phyloP scores from a whole-genome alignment of 768 basidiomycete genomes.

The Multifurca ochricompacta region DNA sequence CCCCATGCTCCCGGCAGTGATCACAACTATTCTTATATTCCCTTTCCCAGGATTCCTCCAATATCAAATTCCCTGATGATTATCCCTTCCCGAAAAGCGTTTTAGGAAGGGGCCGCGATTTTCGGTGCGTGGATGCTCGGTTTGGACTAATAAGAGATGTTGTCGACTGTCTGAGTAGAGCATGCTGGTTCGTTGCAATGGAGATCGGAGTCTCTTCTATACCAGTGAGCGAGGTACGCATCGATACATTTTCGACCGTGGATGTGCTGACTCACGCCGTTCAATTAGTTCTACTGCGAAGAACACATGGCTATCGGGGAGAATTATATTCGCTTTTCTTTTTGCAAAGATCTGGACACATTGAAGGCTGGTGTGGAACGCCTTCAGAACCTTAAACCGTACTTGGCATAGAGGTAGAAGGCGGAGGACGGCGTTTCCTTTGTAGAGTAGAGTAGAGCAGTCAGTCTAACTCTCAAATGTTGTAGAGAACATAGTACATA shows the following conservation, averaged over 20 bases:
- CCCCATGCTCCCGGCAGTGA: neutral
- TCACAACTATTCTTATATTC: neutral
- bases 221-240: slow-evolving; percentile 81
- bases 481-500: neutral
- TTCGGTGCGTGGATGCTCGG: slow-evolving; percentile 44
- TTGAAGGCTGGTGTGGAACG: slow-evolving; percentile 75
- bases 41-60: slow-evolving; percentile 59
- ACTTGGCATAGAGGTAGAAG: slow-evolving; percentile 29
- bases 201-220: slow-evolving; percentile 90
- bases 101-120: slow-evolving; percentile 77
- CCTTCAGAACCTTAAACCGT: slow-evolving; percentile 68
- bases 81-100: slow-evolving; percentile 76
- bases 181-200: slow-evolving; percentile 92
- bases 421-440: neutral
- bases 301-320: slow-evolving; percentile 85
- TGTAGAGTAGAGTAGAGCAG: slow-evolving; percentile 1
- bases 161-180: slow-evolving; percentile 37
- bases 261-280: neutral
- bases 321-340: slow-evolving; percentile 80
- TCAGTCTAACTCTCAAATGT: neutral
- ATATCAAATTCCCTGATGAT: slow-evolving; percentile 70
- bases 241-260: slow-evolving; percentile 21
- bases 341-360: slow-evolving; percentile 92
- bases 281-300: slow-evolving; percentile 77
- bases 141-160: slow-evolving; percentile 14